Base-by-base conservation (phyloP, 1,284 basidiomycete genomes). In the Mycosarcoma maydis region DNA sequence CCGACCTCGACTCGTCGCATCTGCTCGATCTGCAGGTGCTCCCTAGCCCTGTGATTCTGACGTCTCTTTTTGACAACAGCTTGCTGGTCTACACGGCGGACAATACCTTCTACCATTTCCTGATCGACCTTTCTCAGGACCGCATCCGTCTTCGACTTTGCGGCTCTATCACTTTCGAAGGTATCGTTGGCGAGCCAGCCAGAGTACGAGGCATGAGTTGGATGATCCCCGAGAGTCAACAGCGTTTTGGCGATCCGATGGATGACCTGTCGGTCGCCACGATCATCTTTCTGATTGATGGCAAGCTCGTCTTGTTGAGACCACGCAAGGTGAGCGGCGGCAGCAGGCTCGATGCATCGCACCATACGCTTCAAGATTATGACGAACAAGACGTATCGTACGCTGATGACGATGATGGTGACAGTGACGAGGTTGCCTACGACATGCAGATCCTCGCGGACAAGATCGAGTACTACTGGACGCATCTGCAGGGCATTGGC, bases 381-480 rank as follows among this genome's bases (percentile, higher is more conserved):
- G 54, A 69, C 29, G 58, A 69, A 23, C 53, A 37, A 13, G 36
- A 37, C 14, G n/a, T 37, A 4, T 37, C 36, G 6, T 20, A 45
- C 2, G 45, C 45, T 6, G 46, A 57, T 46, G 53, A 50, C 10
- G 36, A 41, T 16, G 46, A 44, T 9, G 41, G 13, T 6, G 73
- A 66, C 13, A 58, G 91, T 0, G 91, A 88, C 8, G 93, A 97
- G 83, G 92, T 97, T 62, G 92, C 91, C 68, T 99, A 99, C 82
- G 95, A 98, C 82, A 90, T 98, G 87, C 95, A 98, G 77, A 91
- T 98, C 38, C 89, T 99, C 24, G 92, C 94, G 0, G 92, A 97
- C 75, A 88, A 90, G 24, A 92, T 98, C 64, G 95, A 99, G 79
- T 94, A 94, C 78, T 98, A 94, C 83, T 99, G 95, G 95, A 97